Evolutionary conservation across 495 filamentous ascomycete genomes (phyloP).

Genomic region (Corynascus novoguineensis): DNA sequence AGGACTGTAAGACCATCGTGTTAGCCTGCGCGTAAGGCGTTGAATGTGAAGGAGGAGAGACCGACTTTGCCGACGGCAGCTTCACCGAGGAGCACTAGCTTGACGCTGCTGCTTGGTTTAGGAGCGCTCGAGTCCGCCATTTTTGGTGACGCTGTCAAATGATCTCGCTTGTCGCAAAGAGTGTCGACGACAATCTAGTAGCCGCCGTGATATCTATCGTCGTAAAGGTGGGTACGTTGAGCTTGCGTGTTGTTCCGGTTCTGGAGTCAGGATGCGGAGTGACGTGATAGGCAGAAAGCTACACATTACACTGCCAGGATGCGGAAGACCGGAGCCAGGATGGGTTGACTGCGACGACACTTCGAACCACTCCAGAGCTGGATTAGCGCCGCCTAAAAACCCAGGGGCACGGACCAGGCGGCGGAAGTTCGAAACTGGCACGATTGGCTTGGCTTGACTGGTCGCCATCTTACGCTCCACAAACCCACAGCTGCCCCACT

Average conservation of each 20-base stretch:
- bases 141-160: slow-evolving; percentile 1
- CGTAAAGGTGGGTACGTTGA: slow-evolving; percentile 4
- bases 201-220: neutral
- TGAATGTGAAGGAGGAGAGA: neutral
- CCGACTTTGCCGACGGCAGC: slow-evolving; percentile 94
- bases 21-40: slow-evolving; percentile 18
- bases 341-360: slow-evolving; percentile 23
- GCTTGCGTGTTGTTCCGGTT: slow-evolving; percentile 7
- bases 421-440: neutral
- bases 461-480: neutral
- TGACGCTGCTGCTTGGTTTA: slow-evolving; percentile 98
- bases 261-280: slow-evolving; percentile 17
- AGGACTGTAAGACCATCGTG: slow-evolving; percentile 58
- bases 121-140: slow-evolving; percentile 60
- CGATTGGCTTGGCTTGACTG: neutral
- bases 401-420: slow-evolving; percentile 17
- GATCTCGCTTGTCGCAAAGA: neutral
- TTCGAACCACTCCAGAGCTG: slow-evolving; percentile 6
- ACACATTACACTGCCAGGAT: too few species aligned
- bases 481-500: slow-evolving; percentile 18
- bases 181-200: neutral
- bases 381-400: neutral
- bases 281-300: slow-evolving; percentile 31
- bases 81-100: slow-evolving; percentile 94
- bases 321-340: slow-evolving; percentile 12